Percentiles rank a stretch among this genome's conserved stretches.
phyloP scores from a whole-genome alignment of 2,329 filamentous ascomycete species.

The Diaporthe ampelina region DNA sequence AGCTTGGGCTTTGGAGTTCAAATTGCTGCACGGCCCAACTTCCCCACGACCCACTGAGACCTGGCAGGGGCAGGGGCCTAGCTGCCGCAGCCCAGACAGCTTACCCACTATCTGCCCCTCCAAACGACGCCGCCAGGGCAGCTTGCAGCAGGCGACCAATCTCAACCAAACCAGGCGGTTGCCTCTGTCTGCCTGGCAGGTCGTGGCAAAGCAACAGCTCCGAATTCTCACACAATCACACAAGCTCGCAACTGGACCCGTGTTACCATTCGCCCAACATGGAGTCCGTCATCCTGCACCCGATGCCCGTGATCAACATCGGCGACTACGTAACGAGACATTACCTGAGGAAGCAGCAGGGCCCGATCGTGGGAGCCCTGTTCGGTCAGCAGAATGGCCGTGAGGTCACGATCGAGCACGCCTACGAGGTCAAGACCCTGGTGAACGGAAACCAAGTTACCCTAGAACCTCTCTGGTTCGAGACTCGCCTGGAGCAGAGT shows the following conservation, averaged over 20 bases:
- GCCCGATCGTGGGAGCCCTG: slow-evolving; percentile 88
- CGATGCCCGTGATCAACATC: slow-evolving; percentile 94
- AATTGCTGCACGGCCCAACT: slow-evolving; percentile 2
- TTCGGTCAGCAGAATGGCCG: slow-evolving; percentile 92
- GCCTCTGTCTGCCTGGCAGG: neutral
- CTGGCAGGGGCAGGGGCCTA: neutral
- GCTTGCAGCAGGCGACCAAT: neutral
- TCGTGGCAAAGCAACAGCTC: neutral
- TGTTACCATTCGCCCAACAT: slow-evolving; percentile 8
- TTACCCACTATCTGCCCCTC: neutral
- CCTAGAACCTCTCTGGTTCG: slow-evolving; percentile 81
- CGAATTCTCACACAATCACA: neutral
- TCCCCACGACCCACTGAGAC: neutral
- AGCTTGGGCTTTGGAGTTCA: neutral
- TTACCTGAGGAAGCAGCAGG: slow-evolving; percentile 79
- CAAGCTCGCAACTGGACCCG: neutral
- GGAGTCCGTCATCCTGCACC: slow-evolving; percentile 76
- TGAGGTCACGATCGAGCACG: slow-evolving; percentile 91
- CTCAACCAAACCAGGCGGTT: neutral
- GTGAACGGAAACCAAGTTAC: slow-evolving; percentile 69
- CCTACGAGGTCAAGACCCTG: slow-evolving; percentile 81
- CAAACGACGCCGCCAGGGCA: neutral
- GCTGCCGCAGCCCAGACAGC: neutral
- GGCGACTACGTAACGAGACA: slow-evolving; percentile 97
- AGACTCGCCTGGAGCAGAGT: slow-evolving; percentile 87